phyloP scores from a whole-genome alignment of 2,329 filamentous ascomycete species.

The Aspergillus transmontanensis region DNA sequence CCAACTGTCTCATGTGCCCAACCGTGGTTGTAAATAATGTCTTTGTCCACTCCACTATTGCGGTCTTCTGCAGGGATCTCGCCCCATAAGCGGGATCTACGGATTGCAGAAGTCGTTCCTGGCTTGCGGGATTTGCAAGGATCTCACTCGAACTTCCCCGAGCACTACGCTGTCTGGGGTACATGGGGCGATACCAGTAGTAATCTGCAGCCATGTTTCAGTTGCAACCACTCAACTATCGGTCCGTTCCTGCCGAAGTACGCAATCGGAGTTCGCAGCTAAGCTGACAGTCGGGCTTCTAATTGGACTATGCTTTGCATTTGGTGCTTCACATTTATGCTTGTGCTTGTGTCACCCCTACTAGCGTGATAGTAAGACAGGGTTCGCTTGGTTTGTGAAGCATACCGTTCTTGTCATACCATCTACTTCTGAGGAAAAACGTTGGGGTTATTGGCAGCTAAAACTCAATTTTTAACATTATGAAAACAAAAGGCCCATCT shows the following conservation, averaged over 20 bases:
- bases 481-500: too few species aligned
- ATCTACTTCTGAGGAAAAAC: not conserved
- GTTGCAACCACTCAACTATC: not conserved
- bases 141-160: not conserved
- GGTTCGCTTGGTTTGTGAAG: not conserved
- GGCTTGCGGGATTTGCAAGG: not conserved
- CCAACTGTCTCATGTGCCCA: not conserved
- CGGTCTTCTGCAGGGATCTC: not conserved
- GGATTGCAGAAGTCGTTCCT: not conserved
- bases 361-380: not conserved
- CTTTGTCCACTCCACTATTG: not conserved
- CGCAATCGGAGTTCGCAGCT: not conserved
- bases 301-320: not conserved
- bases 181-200: not conserved
- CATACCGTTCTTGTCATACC: not conserved
- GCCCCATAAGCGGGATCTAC: not conserved
- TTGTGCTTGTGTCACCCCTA: not conserved
- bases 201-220: not conserved
- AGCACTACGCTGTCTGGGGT: not conserved
- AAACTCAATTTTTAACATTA: not conserved
- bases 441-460: not conserved
- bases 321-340: not conserved
- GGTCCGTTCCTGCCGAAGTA: not conserved
- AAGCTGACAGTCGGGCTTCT: not conserved
- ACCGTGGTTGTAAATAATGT: not conserved